A percentile compares a stretch with the other conserved stretches of the same genome.
phyloP scores from a whole-genome alignment of 305 asterid genomes.

The Fraxinus latifolia region DNA sequence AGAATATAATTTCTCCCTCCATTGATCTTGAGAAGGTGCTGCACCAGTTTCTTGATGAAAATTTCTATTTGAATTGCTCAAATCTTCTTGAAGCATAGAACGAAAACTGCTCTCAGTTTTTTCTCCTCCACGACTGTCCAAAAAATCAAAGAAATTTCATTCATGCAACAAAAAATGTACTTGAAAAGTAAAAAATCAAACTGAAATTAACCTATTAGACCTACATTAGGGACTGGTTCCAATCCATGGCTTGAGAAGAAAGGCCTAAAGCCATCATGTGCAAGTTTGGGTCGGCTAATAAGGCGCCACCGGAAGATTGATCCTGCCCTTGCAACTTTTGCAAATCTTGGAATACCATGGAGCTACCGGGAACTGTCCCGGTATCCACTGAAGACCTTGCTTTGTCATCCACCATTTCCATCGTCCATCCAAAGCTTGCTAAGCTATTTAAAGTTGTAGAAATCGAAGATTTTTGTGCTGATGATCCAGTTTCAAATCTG shows the following conservation, averaged over 20 bases:
- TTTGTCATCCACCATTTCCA: conserved; percentile 58
- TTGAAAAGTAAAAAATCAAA: neutral
- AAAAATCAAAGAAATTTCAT: neutral
- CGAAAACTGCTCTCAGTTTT: conserved; percentile 27
- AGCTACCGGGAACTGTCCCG: conserved; percentile 27
- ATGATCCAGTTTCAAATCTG: conserved; percentile 43
- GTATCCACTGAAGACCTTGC: conserved; percentile 54
- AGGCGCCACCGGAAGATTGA: conserved; percentile 21
- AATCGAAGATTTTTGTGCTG: conserved; percentile 34
- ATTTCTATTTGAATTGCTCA: conserved; percentile 20
- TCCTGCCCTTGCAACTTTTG: conserved; percentile 30
- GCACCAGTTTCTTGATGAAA: conserved; percentile 45
- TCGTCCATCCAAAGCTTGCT: conserved; percentile 58
- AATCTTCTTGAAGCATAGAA: conserved; percentile 51
- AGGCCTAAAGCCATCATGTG: conserved; percentile 86
- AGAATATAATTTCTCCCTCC: conserved; percentile 56
- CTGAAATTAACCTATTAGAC: conserved; percentile 15
- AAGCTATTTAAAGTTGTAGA: conserved; percentile 47
- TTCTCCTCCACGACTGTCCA: conserved; percentile 50
- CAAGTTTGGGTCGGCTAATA: conserved; percentile 42
- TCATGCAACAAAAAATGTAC: neutral
- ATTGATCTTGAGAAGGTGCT: conserved; percentile 43
- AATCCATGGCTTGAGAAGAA: conserved; percentile 69
- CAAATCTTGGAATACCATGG: conserved; percentile 23
- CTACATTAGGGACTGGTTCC: conserved; percentile 80